These are phyloP conservation scores for Aspergillus novoparasiticus DNA, from an alignment of 2,329 filamentous ascomycete genomes.

Conservation along the genomic window DNA sequence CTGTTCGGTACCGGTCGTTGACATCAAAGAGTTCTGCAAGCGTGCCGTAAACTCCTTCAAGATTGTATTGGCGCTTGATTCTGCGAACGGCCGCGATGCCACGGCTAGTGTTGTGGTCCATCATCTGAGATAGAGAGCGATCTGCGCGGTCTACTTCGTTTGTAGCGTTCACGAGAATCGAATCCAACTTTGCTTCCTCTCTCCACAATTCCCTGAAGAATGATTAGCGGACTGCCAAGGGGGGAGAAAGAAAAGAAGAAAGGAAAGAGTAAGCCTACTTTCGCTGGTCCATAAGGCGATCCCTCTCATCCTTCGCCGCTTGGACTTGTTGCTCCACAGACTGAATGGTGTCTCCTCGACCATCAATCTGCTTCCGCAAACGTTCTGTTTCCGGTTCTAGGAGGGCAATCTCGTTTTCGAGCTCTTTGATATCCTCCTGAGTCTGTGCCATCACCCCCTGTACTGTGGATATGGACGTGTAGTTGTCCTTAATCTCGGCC, in stretches of 20 bases:
- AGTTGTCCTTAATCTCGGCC: constrained; percentile 78
- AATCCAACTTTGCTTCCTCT: constrained; percentile 84
- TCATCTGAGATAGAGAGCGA: constrained; percentile 74
- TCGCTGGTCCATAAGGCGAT: constrained; percentile 80
- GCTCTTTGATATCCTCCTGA: constrained; percentile 74
- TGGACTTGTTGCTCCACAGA: constrained; percentile 73
- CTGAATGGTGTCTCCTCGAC: constrained; percentile 74
- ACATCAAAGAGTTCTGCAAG: constrained; percentile 91
- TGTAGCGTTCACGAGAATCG: constrained; percentile 72
- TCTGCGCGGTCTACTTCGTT: constrained; percentile 79
- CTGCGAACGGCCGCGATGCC: constrained; percentile 85
- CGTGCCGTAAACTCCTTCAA: constrained; percentile 88
- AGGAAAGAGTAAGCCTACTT: constrained; percentile 54
- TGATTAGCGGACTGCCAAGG: constrained; percentile 14
- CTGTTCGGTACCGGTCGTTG: constrained; percentile 78
- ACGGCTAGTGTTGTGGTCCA: constrained; percentile 85
- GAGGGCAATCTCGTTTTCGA: constrained; percentile 70
- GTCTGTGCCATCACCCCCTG: constrained; percentile 84
- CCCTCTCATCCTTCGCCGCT: constrained; percentile 74
- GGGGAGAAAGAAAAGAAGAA: background rate
- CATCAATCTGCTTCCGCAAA: constrained; percentile 73
- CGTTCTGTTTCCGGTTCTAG: constrained; percentile 73
- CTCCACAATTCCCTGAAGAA: constrained; percentile 67
- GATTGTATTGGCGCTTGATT: constrained; percentile 75
- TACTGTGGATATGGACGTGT: constrained; percentile 73